Conservation (phyloP, 225 moss, liverwort and hornwort genomes). For the Marchantia paleacea region DNA sequence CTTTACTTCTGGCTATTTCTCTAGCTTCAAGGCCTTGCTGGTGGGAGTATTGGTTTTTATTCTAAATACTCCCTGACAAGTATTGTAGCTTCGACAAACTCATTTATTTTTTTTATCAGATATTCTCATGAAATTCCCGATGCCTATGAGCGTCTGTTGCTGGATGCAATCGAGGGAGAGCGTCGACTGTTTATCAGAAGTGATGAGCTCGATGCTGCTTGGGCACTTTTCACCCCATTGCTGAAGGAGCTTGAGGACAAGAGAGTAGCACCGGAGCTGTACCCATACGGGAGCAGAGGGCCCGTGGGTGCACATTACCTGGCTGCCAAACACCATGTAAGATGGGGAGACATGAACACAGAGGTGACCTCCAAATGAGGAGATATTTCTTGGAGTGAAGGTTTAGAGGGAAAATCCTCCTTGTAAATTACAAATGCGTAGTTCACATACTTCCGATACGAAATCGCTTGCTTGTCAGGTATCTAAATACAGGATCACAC, state of each 20-base stretch:
- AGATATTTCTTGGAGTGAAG: neutral
- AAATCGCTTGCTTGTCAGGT: neutral
- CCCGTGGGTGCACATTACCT: constrained; percentile 94
- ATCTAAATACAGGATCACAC: constrained; percentile 7
- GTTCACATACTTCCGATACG: constrained; percentile 12
- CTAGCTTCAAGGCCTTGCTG: too few species aligned
- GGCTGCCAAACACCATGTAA: constrained; percentile 87
- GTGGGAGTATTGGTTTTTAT: too few species aligned
- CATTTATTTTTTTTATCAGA: constrained; percentile 34
- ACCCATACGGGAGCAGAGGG: constrained; percentile 91
- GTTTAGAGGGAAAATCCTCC: neutral
- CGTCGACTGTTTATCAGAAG: constrained; percentile 87
- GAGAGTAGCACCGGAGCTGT: constrained; percentile 74
- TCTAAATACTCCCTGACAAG: neutral
- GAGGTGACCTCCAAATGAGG: constrained; percentile 32
- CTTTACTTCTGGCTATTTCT: too few species aligned
- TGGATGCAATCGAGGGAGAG: constrained; percentile 92
- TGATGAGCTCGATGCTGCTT: constrained; percentile 92
- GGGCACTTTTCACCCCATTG: constrained; percentile 83
- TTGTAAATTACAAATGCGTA: constrained; percentile 17
- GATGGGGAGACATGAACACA: constrained; percentile 78
- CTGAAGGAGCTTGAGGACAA: constrained; percentile 68
- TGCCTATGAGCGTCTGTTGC: constrained; percentile 86
- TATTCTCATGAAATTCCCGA: constrained; percentile 86
- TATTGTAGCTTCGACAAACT: neutral